Conservation (phyloP, 805 yeast species). For the Deakozyma indianensis region DNA sequence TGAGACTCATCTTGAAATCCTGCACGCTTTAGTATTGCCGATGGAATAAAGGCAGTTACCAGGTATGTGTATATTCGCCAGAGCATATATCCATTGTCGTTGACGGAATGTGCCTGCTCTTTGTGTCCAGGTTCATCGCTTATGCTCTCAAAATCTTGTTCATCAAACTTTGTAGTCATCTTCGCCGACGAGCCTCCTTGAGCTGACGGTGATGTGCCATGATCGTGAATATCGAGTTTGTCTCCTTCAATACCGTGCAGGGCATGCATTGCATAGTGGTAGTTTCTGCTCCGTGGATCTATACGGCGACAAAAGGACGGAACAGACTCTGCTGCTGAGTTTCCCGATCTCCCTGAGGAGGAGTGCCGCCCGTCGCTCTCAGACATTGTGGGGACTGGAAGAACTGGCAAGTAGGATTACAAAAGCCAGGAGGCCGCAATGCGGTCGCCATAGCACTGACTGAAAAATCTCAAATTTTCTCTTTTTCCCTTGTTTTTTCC, state of each 20-base stretch:
- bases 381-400: too few species aligned
- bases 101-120: constrained; percentile 1
- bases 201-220: background rate
- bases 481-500: too few species aligned
- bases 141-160: background rate
- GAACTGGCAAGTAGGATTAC: too few species aligned
- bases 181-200: background rate
- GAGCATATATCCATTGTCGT: constrained; percentile 3
- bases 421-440: too few species aligned
- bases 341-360: background rate
- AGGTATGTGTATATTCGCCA: constrained; percentile 63
- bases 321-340: background rate
- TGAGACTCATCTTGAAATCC: constrained; percentile 57
- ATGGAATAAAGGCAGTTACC: constrained; percentile 78
- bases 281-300: constrained; percentile 6
- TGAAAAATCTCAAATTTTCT: too few species aligned
- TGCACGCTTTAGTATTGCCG: constrained; percentile 41
- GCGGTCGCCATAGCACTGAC: too few species aligned
- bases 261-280: constrained; percentile 3
- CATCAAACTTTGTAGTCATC: background rate
- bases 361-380: background rate
- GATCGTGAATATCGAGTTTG: background rate
- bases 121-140: background rate
- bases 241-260: background rate
- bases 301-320: constrained; percentile 2